Evolutionary conservation across 2,329 filamentous ascomycete genomes (phyloP), one percentile per base, ranked within the genome.

Genomic region (Neofusicoccum umdonicola): DNA sequence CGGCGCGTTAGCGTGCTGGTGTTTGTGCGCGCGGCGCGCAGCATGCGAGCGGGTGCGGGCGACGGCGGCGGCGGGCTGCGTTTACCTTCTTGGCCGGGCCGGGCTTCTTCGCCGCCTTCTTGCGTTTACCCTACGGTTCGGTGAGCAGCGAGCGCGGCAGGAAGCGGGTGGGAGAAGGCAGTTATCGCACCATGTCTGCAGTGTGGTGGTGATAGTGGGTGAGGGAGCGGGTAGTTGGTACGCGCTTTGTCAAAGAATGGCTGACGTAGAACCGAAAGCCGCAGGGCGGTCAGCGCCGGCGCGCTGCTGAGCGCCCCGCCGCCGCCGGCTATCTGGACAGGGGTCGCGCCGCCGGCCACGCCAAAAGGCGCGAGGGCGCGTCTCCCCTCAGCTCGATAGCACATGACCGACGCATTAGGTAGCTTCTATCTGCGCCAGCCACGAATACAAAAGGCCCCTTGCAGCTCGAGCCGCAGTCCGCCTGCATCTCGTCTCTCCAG

Each of bases 21-120:
- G 56, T 12, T 17, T 19, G 39, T 60, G 56, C 56, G 44, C 22
- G 47, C 31, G 61, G 22, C 11, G 50, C 48, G 48, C 27, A 31
- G 27, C 31, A 47, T 63, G 45, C 47, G 34, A 19, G 47, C 61
- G 50, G 62, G 41, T 17, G 19, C 31, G 31, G 50, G 4, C 50
- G 31, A 39, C 15, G 31, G 15, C 44, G 17, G 58, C 31, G 62
- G 41, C 31, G 54, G 56, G 42, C 31, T 47, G 56, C 15, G 68
- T 76, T 69, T 81, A 92, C 92, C 88, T 89, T 96, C 80, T 91
- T 95, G 31, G 91, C 89, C 68, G 89, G 91, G 76, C 88, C 85
- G 15, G 91, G 91, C 82, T 93, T 93, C 74, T 88, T 86, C 62
- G 92, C 90, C 31, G 90, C 90, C 85, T 87, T 87, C 82, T 96